Evolutionary conservation across 202 grass and related monocot species (phyloP), one percentile per base, ranked within the genome.

Genomic region (Digitaria exilis): DNA sequence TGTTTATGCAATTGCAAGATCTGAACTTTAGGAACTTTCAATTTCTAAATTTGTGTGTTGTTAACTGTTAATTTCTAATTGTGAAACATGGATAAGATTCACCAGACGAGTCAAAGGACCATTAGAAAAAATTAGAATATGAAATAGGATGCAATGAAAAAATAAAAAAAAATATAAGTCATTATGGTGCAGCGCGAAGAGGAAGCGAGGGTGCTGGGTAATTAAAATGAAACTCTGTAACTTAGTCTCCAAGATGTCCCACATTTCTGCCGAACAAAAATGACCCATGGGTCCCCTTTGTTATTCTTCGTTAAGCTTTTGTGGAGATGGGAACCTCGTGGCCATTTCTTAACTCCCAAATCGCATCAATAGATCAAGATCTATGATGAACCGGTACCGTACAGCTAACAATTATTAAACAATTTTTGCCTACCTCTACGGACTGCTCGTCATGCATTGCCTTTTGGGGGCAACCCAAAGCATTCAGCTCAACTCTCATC

Each of bases 381-480:
- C 73, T 62, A n/a, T 18, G 39, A 82, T 77, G 59, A 88, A 50
- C 30, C 31, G 3, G 46, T 1, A 55, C 77, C 44, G 45, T 81
- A 85, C 70, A 46, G 65, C 41, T 77, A 35, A 72, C 2, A 41
- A 8, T 58, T 37, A 39, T 77, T 10, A 31, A 66, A 77, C 19
- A 89, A 25, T 41, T 45, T 69, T 61, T 46, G 55, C 44, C 43
- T 64, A 42, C 43, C 48, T 63, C 28, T 77, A 15, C 2, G 7
- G 35, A 30, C 18, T 69, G 61, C 59, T 71, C 35, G 35, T 56
- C 25, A 29, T 82, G 82, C 72, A 15, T 65, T 62, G 56, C 28
- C 82, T 89, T 89, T 85, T 66, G 71, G 72, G 82, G 30, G 72
- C 78, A 89, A 39, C 65, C 22, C 25, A 79, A 80, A 68, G 50